Evolutionary conservation across 106 monocot species (phyloP), one percentile per base, ranked within the genome.

Genomic region (Dendrobium chrysotoxum): DNA sequence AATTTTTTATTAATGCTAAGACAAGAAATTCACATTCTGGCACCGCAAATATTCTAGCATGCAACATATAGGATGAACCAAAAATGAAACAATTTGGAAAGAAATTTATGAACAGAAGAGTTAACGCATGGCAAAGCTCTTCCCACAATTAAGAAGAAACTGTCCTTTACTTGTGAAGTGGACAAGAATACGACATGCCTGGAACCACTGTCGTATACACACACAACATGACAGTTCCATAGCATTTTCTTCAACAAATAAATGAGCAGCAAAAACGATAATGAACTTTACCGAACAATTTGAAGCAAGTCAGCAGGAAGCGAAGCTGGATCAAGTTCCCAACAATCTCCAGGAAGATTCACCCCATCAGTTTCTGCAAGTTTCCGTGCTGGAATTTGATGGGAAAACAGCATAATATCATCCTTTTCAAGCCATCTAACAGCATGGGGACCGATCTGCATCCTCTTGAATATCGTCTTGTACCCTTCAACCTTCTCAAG

Each of bases 291-390:
- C 79, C 68, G 45, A 15, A 26, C 76, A 71, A 79, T 74, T 6
- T 35, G 35, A 64, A 96, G 86, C 79, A 93, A 55, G 35, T 86
- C 82, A 28, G 88, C 45, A 40, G 92, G 86, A 75, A 98, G 87
- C 12, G 98, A 95, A 40, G 97, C 97, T 28, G 97, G 97, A 83
- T 97, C 97, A 71, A 95, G 88, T 85, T 95, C 98, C 98, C 98
- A 98, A 79, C 95, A 98, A 11, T 93, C 95, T 38, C 76, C 55
- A 0, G 90, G 90, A 78, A 91, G 39, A 71, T 85, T 73, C 45
- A 73, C 47, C 21, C 84, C 89, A 70, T 98, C 95, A 23, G 41
- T 50, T 39, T 77, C 88, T 7, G 78, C 21, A 20, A 95, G 46
- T 66, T 88, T 89, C 78, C 89, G 80, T 9, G 95, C 86, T 17